Base-by-base conservation (phyloP, 768 basidiomycete genomes). In the Suillus decipiens region DNA sequence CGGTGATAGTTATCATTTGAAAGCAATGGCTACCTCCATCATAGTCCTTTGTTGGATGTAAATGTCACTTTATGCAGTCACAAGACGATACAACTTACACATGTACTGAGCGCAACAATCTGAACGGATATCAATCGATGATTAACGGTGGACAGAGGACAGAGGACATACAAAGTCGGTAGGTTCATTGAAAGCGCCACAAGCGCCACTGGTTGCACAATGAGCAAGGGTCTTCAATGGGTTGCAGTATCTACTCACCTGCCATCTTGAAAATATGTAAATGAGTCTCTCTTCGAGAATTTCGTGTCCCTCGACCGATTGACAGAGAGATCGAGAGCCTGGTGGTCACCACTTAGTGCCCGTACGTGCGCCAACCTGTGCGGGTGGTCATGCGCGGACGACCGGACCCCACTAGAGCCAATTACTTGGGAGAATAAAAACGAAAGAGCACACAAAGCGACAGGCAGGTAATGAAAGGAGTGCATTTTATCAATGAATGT, bases 31-130 rank as follows among this genome's bases (percentile, higher is more conserved):
- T 63, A 37, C 79, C 81, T 37, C 67, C 72, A 53, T 70, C 71
- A 66, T 71, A 84, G 72, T 82, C 73, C 81, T 83, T 54, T 33
- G 36, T 53, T 37, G 31, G 14, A 59, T 31, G 31, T 53, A 11
- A 41, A 61, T 28, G 64, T 60, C 17, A 53, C n/a, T 28, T 41
- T 43, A 17, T 41, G 36, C 4, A 5, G 22, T 15, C 28, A 51
- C 45, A 19, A 36, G 36, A n/a, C 19, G 11, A 28, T 39, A 22
- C 22, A 43, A 64, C 78, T 62, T 66, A 82, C 81, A 54, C 69
- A 70, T 41, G 73, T 68, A 59, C 80, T 79, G 50, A 83, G 62
- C 14, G 82, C 82, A 22, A 83, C 80, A 47, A 84, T 78, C 81
- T 82, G 65, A 58, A 15, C 5, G 12, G 4, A 39, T 22, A 31